Percentiles rank a stretch among this genome's conserved stretches.
phyloP scores from a whole-genome alignment of 306 rosid genomes.

The Trifolium dubium region DNA sequence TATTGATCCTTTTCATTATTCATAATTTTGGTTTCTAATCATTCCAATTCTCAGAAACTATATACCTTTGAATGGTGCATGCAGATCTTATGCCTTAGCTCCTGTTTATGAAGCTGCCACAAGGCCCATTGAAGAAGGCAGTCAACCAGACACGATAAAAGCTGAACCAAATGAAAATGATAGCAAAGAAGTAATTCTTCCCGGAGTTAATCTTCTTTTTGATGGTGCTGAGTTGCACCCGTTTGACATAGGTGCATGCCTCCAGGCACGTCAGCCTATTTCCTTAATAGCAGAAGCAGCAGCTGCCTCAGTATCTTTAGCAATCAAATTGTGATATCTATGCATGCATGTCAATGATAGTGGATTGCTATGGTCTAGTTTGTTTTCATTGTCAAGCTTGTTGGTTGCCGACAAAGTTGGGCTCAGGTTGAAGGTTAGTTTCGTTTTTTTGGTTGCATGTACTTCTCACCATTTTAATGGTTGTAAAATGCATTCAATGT shows the following conservation, averaged over 20 bases:
- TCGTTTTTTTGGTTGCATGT: slow-evolving; percentile 11
- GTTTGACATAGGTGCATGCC: slow-evolving; percentile 88
- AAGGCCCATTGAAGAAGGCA: slow-evolving; percentile 67
- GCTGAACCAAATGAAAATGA: slow-evolving; percentile 73
- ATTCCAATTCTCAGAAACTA: slow-evolving; percentile 20
- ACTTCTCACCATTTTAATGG: slow-evolving; percentile 14
- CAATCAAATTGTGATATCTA: slow-evolving; percentile 43
- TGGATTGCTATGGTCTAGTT: slow-evolving; percentile 40
- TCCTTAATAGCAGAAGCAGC: slow-evolving; percentile 87
- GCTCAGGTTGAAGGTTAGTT: slow-evolving; percentile 54
- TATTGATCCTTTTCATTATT: slow-evolving; percentile 18
- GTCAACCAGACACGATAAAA: slow-evolving; percentile 51
- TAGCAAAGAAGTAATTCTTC: slow-evolving; percentile 79
- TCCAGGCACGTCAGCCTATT: slow-evolving; percentile 87
- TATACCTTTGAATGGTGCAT: slow-evolving; percentile 43
- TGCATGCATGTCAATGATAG: slow-evolving; percentile 11
- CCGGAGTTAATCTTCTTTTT: slow-evolving; percentile 85
- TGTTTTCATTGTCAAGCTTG: slow-evolving; percentile 43
- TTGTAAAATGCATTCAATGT: slow-evolving; percentile 19
- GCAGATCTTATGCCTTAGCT: slow-evolving; percentile 79
- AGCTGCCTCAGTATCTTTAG: slow-evolving; percentile 61
- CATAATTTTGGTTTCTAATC: slow-evolving; percentile 14
- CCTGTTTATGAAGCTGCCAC: slow-evolving; percentile 76
- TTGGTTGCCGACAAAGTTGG: slow-evolving; percentile 34
- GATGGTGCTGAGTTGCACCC: slow-evolving; percentile 83